A percentile compares a stretch with the other conserved stretches of the same genome.
Evolutionary conservation across 345 rosid genomes (phyloP).

Genomic region (Microthlaspi erraticum): DNA sequence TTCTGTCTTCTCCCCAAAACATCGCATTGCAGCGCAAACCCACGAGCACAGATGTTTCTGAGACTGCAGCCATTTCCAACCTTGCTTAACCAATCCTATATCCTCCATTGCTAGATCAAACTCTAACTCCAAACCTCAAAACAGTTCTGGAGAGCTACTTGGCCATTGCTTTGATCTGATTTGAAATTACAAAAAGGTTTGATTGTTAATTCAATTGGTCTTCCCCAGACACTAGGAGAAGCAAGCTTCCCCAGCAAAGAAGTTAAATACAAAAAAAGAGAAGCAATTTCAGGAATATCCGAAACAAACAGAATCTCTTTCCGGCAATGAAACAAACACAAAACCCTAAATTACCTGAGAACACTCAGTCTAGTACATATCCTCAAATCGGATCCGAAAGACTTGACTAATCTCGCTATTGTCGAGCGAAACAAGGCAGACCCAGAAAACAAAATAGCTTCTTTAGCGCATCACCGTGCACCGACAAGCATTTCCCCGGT

Average conservation of each 20-base stretch:
- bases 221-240: slow-evolving; percentile 9
- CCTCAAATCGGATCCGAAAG: slow-evolving; percentile 14
- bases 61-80: slow-evolving; percentile 77
- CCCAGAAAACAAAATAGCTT: slow-evolving; percentile 25
- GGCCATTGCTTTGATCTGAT: slow-evolving; percentile 31
- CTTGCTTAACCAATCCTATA: slow-evolving; percentile 79
- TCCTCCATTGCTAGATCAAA: slow-evolving; percentile 65
- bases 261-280: slow-evolving; percentile 24
- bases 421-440: slow-evolving; percentile 18
- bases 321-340: neutral
- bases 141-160: slow-evolving; percentile 4
- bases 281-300: slow-evolving; percentile 15
- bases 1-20: slow-evolving; percentile 58
- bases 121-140: slow-evolving; percentile 17
- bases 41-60: slow-evolving; percentile 65
- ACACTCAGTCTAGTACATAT: slow-evolving; percentile 8
- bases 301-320: slow-evolving; percentile 18
- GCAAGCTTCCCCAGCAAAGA: slow-evolving; percentile 41
- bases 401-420: neutral
- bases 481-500: slow-evolving; percentile 32
- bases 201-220: neutral
- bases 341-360: slow-evolving; percentile 36
- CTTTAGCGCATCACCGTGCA: slow-evolving; percentile 14
- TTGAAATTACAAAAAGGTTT: neutral
- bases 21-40: slow-evolving; percentile 46